phyloP scores from a whole-genome alignment of 805 yeast genomes.

The Candida ascalaphidarum region DNA sequence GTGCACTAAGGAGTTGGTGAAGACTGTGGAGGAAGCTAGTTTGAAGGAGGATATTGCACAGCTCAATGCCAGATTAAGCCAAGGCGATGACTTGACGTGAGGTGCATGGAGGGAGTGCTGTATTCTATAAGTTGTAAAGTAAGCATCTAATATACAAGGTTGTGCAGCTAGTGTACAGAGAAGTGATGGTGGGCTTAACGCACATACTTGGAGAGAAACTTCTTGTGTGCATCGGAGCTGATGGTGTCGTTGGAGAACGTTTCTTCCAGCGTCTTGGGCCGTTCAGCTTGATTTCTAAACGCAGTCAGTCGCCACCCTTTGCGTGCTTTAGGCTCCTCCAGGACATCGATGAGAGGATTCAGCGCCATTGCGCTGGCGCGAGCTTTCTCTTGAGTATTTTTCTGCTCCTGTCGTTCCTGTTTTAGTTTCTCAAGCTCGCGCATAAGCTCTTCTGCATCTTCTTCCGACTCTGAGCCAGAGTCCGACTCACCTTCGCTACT shows the following conservation, averaged over 20 bases:
- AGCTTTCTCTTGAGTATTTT: conserved; percentile 3
- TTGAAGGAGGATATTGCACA: conserved; percentile 78
- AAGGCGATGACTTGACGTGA: conserved; percentile 15
- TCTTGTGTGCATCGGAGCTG: conserved; percentile 25
- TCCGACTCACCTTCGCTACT: conserved; percentile 3
- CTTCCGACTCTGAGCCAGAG: conserved; percentile 4
- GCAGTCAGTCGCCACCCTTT: conserved; percentile 23
- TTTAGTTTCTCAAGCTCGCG: conserved; percentile 12
- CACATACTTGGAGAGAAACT: conserved; percentile 25
- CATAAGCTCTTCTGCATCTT: conserved; percentile 6
- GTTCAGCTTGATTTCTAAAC: too few species aligned
- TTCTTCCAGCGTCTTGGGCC: conserved; percentile 2
- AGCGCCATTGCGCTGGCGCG: conserved; percentile 4
- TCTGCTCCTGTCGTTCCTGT: conserved; percentile 5
- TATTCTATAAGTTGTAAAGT: too few species aligned
- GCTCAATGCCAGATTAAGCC: conserved; percentile 56
- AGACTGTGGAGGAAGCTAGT: conserved; percentile 92
- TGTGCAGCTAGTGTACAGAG: too few species aligned
- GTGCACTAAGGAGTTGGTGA: conserved; percentile 90
- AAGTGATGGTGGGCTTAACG: too few species aligned
- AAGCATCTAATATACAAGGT: too few species aligned
- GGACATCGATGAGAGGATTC: too few species aligned
- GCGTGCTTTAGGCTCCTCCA: conserved; percentile 7
- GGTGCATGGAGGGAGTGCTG: too few species aligned
- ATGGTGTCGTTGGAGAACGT: conserved; percentile 24